Conservation (phyloP, 441 rosid genomes). For the Populus hybrid region DNA sequence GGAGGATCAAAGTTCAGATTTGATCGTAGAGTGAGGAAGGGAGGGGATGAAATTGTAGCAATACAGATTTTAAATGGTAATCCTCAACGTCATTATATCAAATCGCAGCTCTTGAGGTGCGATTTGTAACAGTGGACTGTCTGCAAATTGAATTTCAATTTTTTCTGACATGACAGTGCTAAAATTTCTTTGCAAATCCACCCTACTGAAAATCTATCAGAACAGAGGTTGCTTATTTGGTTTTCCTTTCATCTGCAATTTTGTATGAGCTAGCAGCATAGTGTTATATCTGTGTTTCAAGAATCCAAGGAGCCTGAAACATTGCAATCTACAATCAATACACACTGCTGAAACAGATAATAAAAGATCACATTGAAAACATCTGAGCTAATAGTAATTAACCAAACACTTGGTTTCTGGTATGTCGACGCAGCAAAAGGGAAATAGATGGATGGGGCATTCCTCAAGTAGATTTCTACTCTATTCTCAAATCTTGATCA, state of each 20-base stretch:
- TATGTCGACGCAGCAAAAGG: conserved; percentile 50
- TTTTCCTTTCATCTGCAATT: background rate
- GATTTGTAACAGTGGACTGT: background rate
- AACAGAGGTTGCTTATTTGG: background rate
- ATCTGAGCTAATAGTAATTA: no score
- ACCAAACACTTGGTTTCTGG: conserved; percentile 38
- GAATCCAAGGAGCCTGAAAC: background rate
- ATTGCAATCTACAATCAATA: conserved; percentile 32
- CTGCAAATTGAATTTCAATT: background rate
- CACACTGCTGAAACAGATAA: background rate
- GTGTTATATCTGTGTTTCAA: background rate
- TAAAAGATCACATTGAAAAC: background rate
- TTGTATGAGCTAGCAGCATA: background rate
- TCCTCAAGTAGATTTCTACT: conserved; percentile 77
- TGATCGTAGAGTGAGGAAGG: background rate
- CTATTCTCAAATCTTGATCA: conserved; percentile 39
- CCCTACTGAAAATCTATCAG: background rate
- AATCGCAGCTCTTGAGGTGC: background rate
- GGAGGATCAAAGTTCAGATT: no score
- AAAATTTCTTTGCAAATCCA: background rate
- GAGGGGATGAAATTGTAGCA: background rate
- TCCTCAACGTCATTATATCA: background rate
- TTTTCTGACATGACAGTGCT: no score
- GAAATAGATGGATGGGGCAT: conserved; percentile 66
- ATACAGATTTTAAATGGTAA: background rate